Evolutionary conservation across 768 basidiomycete species (phyloP), one percentile per base, ranked within the genome.

Genomic region (Auriscalpium microsporum): DNA sequence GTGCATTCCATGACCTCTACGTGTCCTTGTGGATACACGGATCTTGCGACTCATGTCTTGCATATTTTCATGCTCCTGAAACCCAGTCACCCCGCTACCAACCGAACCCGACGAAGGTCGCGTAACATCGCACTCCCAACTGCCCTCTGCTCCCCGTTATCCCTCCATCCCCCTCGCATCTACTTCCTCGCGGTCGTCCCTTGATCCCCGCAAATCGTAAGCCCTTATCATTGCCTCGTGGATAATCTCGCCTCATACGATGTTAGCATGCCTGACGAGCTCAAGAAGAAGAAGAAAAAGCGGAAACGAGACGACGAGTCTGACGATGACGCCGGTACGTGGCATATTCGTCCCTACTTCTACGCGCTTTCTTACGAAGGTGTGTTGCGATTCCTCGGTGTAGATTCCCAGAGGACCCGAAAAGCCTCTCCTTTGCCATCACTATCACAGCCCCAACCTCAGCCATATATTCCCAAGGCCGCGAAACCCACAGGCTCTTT

Each of bases 201-300:
- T 80, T 21, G 84, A 87, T 64, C 77, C 81, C n/a, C 80, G 85
- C 48, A 80, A 78, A 68, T 76, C 75, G 80, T 83, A 63, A 74
- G 79, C 69, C 42, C n/a, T 6, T 16, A 14, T 47, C 35, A 52
- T 35, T 52, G 48, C 16, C 48, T 56, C n/a, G 19, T 13, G 37
- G 7, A 57, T 49, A 57, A 42, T 60, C 46, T 56, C 48, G 47
- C 53, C 35, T 45, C 42, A 53, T 52, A 44, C 35, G 23, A 28
- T 45, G 28, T 17, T 48, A 74, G 71, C 54, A 50, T 66, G 51
- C 59, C 68, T 10, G 78, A 82, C 11, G 86, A 87, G 48, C 58
- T 74, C 33, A 87, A 84, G 74, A 68, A 87, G 71, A 88, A 86
- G 74, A 89, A 87, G 73, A 89, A 90, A 72, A 91, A 90, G 66